Evolutionary conservation across 2,329 filamentous ascomycete genomes (phyloP).

Genomic region (Curvularia eragrostidis): DNA sequence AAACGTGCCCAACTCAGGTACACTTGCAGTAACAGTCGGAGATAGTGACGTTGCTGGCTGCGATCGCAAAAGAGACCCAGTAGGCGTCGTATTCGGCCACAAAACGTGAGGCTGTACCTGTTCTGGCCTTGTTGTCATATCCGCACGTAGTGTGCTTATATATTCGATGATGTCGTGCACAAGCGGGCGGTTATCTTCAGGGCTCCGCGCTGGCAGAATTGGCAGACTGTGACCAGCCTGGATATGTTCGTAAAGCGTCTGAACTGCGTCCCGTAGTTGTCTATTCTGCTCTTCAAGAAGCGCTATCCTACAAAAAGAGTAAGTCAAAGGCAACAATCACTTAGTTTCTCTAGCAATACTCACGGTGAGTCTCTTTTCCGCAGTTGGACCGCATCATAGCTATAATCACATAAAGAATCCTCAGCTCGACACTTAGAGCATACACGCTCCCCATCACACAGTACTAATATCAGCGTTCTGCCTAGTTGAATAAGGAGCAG

Average conservation of each 20-base stretch:
- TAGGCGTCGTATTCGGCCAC: neutral
- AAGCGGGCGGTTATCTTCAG: neutral
- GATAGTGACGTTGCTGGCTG: neutral
- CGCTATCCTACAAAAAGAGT: neutral
- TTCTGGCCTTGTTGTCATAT: neutral
- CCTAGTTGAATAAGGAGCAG: constrained; percentile 1
- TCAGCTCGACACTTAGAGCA: neutral
- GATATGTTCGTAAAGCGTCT: constrained; percentile 4
- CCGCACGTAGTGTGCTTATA: neutral
- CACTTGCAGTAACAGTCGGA: neutral
- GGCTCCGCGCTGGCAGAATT: neutral
- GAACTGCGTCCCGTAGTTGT: neutral
- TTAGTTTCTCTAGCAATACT: neutral
- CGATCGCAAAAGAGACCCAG: neutral
- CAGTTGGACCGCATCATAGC: neutral
- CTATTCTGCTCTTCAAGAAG: constrained; percentile 8
- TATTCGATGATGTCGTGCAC: constrained; percentile 5
- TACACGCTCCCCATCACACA: constrained; percentile 3
- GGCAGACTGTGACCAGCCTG: neutral
- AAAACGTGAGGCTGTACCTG: neutral
- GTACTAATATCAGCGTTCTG: constrained; percentile 4
- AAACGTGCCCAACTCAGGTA: neutral
- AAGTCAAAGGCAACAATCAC: neutral
- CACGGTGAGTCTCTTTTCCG: neutral
- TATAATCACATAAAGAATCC: neutral